Base-by-base conservation (phyloP, 2,329 filamentous ascomycete species). In the Cytospora leucostoma region DNA sequence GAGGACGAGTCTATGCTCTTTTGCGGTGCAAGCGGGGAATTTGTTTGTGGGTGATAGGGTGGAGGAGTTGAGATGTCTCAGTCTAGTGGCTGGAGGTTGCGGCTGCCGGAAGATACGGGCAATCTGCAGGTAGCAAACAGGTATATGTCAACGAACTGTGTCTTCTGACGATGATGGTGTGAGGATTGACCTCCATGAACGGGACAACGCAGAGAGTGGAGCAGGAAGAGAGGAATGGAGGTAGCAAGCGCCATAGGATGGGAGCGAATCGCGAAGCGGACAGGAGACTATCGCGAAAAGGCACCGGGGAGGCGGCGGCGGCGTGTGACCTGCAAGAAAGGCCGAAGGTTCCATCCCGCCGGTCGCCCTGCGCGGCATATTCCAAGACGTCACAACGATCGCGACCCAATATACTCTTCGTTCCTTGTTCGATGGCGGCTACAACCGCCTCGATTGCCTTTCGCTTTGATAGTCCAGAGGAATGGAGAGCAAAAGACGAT, bases 81-180 rank as follows among this genome's bases (percentile, higher is more conserved):
- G 53, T 51, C 34, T 6, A 49, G 59, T n/a, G 40, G 40, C 35
- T 61, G 40, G 21, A 38, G 49, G 51, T 61, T 55, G 59, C 51
- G 38, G 40, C 15, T 56, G 51, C 55, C 27, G 35, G 55, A 34
- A 56, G 53, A 55, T 59, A 56, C 54, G 55, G 34, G 34, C 53
- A 56, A 56, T 51, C 63, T 65, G 63, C 63, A 40, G 54, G 63
- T 32, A 63, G 40, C 59, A 51, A 56, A 52, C 60, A 54, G 27
- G 32, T 65, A 47, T 63, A 63, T 56, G 63, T 65, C 60, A 65
- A 53, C 44, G 44, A 63, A 38, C 27, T 15, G 13, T 15, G 52
- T 63, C 55, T 65, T 40, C 34, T 59, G 55, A 63, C 56, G 44
- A 50, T 8, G 52, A 62, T 59, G 44, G 50, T 50, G 55, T 56